Evolutionary conservation across 2,329 filamentous ascomycete species (phyloP), one percentile per base, ranked within the genome.

Genomic region (Neonectria magnoliae): DNA sequence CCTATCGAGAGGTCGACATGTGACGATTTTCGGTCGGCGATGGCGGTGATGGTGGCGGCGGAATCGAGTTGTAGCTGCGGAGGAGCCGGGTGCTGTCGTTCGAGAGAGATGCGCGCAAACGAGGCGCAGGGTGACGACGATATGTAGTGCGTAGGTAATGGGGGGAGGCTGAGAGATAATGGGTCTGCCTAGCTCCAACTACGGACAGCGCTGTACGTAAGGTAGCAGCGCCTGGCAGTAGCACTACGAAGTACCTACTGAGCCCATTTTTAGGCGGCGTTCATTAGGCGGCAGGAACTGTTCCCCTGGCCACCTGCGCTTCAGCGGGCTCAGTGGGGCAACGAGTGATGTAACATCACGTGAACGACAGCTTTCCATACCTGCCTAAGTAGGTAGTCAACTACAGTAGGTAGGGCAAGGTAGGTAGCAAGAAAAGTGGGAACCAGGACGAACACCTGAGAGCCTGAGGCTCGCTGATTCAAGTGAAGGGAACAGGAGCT

Each of bases 81-180:
- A 68, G 65, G 60, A 58, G 52, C 64, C 64, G 57, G 63, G 55
- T 60, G 64, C 64, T 64, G 69, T 74, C 58, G 70, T 72, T 42
- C 56, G 57, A 66, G 63, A 66, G 64, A 68, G 60, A 67, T 71
- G 68, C 71, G 71, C 70, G 66, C 68, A 68, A 67, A 66, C 67
- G 68, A 73, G 66, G 68, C 68, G 71, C 70, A 65, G 72, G 65
- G 66, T 71, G 70, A 73, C 73, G 73, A 75, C 70, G 73, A 74
- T 74, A 69, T n/a, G 38, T 51, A 36, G 48, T 51, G 61, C 52
- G 48, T 59, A 55, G 55, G 56, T 59, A 64, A 63, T 69, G 69
- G 71, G 71, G 71, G 59, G 71, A 73, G 73, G 73, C 72, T 75
- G 73, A 75, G 73, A 75, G 73, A 72, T 71, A 68, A 74, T 71